A percentile compares a stretch with the other conserved stretches of the same genome.
These are phyloP conservation scores for Ministeria vibrans DNA, from an alignment of 78 protist genomes.

Conservation along the genomic window DNA sequence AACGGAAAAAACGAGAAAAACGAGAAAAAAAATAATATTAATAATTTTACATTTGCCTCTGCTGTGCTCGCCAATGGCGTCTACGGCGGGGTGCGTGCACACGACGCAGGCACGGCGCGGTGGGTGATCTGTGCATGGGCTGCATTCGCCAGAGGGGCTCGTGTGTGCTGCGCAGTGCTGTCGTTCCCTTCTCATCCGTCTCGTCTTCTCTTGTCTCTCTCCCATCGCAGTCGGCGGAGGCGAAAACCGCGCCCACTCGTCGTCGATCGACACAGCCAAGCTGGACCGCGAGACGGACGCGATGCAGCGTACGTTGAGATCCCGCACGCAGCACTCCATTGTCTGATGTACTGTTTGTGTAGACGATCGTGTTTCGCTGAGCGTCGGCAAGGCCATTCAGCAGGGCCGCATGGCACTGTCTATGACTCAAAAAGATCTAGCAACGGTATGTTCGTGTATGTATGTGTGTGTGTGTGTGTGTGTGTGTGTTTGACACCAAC, in stretches of 20 bases:
- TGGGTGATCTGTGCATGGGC: too few species aligned
- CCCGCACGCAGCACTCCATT: neutral
- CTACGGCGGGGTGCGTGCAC: too few species aligned
- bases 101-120: too few species aligned
- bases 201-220: neutral
- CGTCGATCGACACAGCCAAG: slow-evolving; percentile 9
- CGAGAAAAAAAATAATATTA: too few species aligned
- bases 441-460: slow-evolving; percentile 8
- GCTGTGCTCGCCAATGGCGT: neutral
- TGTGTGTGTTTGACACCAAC: neutral
- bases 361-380: neutral
- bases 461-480: neutral
- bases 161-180: too few species aligned
- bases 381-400: slow-evolving; percentile 35
- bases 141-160: too few species aligned
- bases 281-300: slow-evolving; percentile 30
- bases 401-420: slow-evolving; percentile 44
- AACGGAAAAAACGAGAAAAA: too few species aligned
- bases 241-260: neutral
- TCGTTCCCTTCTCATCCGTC: too few species aligned
- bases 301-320: slow-evolving; percentile 15
- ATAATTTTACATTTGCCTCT: too few species aligned
- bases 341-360: neutral
- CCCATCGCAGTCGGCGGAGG: neutral
- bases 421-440: slow-evolving; percentile 67